Evolutionary conservation across 441 rosid species (phyloP).

Genomic region (Bocquillonia castaneifolia): DNA sequence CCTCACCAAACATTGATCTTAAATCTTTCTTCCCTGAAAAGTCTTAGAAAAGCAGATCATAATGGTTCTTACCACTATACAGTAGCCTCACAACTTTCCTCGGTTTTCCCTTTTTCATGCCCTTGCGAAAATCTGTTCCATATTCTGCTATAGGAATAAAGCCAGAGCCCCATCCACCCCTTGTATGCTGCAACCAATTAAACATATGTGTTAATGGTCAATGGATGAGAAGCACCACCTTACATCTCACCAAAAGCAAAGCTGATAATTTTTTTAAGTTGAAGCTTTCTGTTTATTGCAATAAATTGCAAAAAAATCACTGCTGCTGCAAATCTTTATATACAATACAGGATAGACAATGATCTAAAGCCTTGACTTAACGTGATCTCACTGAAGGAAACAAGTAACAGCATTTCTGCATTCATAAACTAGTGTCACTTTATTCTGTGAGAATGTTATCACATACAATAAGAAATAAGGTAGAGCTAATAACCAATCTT

Average conservation of each 20-base stretch:
- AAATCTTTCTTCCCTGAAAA: not conserved
- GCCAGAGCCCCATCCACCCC: slow-evolving; percentile 58
- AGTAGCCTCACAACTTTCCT: slow-evolving; percentile 73
- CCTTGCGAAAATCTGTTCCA: slow-evolving; percentile 61
- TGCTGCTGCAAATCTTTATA: not conserved
- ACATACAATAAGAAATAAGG: not conserved
- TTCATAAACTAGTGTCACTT: not conserved
- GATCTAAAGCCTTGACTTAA: too few relatives aligned
- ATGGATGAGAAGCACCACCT: not conserved
- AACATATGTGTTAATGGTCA: not conserved
- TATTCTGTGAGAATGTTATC: not conserved
- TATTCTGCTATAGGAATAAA: slow-evolving; percentile 82
- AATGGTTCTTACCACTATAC: slow-evolving; percentile 81
- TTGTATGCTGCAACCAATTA: slow-evolving; percentile 43
- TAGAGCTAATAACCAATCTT: too few relatives aligned
- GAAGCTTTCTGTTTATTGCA: not conserved
- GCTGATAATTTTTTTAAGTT: not conserved
- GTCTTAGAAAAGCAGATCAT: slow-evolving; percentile 67
- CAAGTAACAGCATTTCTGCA: not conserved
- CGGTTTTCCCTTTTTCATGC: slow-evolving; percentile 44
- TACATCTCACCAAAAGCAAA: not conserved
- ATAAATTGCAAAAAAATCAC: not conserved
- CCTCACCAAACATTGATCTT: not conserved
- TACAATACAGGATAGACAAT: not conserved
- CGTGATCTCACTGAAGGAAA: not conserved